A percentile compares a stretch with the other conserved stretches of the same genome.
phyloP scores from a whole-genome alignment of 1,284 basidiomycete species.

The Exobasidium cylindrosporum region DNA sequence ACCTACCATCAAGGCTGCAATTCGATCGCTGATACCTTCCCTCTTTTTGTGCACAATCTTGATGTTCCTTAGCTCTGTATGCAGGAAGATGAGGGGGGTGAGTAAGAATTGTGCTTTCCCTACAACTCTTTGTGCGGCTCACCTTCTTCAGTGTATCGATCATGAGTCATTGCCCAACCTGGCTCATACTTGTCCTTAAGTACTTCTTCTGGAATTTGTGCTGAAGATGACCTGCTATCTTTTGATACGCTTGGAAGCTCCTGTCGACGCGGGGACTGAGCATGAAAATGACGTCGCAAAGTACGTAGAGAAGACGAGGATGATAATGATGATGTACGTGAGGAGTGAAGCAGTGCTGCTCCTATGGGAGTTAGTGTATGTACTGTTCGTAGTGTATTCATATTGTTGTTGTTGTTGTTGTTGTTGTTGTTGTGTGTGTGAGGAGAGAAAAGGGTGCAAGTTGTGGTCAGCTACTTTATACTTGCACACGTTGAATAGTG shows the following conservation, averaged over 20 bases:
- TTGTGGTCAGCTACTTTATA: no score
- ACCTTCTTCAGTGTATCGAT: background rate
- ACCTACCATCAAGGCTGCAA: conserved; percentile 60
- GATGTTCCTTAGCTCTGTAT: conserved; percentile 75
- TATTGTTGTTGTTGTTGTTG: no score
- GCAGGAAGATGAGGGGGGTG: conserved; percentile 53
- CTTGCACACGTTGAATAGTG: no score
- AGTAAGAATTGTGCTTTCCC: background rate
- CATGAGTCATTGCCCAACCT: conserved; percentile 10
- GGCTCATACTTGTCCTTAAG: conserved; percentile 7
- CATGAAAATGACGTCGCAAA: background rate
- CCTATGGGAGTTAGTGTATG: background rate
- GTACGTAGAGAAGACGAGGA: no score
- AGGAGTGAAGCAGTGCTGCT: background rate
- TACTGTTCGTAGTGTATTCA: background rate
- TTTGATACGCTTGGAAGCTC: background rate
- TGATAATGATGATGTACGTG: background rate
- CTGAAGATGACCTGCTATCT: background rate
- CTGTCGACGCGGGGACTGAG: background rate
- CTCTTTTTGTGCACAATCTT: conserved; percentile 72
- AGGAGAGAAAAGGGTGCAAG: no score
- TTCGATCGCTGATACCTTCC: conserved; percentile 68
- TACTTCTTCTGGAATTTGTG: background rate
- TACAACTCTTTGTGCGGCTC: no score
- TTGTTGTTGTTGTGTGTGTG: no score